Conservation (phyloP, 208 protist species). For the Herpetomonas tarakana region DNA sequence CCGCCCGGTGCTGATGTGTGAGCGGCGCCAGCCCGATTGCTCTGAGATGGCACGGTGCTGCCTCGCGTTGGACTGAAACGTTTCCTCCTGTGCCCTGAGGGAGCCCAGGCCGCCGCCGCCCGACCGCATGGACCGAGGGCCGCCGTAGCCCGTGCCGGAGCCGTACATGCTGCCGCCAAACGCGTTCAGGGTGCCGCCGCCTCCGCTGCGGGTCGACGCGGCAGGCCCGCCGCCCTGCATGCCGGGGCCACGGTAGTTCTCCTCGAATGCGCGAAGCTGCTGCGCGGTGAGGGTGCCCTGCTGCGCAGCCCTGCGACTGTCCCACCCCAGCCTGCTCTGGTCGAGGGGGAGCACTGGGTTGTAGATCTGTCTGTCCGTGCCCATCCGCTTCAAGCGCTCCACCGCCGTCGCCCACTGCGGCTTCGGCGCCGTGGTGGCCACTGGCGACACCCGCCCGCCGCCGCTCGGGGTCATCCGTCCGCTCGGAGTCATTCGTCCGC, state of each 20-base stretch:
- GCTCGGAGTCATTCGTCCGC: not conserved
- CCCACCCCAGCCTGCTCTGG: slow-evolving; percentile 36
- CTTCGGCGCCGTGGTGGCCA: not conserved
- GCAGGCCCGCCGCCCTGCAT: not conserved
- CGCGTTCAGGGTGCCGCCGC: not conserved
- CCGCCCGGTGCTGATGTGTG: slow-evolving; percentile 6
- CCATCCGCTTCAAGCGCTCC: slow-evolving; percentile 35
- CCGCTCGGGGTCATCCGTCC: too few species aligned
- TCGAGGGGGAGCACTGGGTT: slow-evolving; percentile 45
- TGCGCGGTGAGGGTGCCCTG: slow-evolving; percentile 46
- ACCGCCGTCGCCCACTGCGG: slow-evolving; percentile 55
- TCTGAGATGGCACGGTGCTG: slow-evolving; percentile 19
- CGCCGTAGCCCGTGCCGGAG: too few species aligned
- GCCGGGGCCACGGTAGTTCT: slow-evolving; percentile 11
- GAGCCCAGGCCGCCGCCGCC: not conserved
- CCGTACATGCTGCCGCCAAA: not conserved
- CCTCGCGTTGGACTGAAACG: slow-evolving; percentile 10
- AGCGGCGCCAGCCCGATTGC: slow-evolving; percentile 14
- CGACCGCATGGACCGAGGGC: not conserved
- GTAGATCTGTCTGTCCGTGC: slow-evolving; percentile 12
- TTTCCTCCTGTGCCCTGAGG: slow-evolving; percentile 30
- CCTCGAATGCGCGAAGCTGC: slow-evolving; percentile 49
- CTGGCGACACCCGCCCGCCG: not conserved
- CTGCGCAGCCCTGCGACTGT: slow-evolving; percentile 29
- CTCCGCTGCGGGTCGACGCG: not conserved